A percentile compares a stretch with the other conserved stretches of the same genome.
Conservation (phyloP, 495 filamentous ascomycete genomes). For the Ascobolus immersus region DNA sequence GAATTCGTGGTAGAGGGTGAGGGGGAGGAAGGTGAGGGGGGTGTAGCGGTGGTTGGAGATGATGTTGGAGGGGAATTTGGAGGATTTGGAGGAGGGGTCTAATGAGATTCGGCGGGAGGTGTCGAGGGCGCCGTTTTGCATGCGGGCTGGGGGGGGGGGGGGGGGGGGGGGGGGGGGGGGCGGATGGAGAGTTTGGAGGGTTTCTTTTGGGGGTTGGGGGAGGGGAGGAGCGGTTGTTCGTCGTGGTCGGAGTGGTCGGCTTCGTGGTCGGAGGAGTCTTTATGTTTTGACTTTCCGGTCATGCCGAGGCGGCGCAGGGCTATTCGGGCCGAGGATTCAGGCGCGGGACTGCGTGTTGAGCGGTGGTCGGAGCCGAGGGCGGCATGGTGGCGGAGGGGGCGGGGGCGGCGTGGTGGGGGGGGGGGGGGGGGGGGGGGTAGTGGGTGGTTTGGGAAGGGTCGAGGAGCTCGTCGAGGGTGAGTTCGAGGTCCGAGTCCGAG, state of each 20-base stretch:
- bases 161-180: slow-evolving; percentile 13
- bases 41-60: slow-evolving; percentile 97
- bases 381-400: background rate
- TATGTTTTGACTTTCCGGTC: too few relatives aligned
- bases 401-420: background rate
- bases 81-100: slow-evolving; percentile 18
- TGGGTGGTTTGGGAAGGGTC: background rate
- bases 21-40: slow-evolving; percentile 77
- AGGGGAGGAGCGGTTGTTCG: too few relatives aligned
- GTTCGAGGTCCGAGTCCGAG: background rate
- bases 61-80: slow-evolving; percentile 52
- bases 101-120: background rate
- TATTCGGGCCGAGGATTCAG: too few relatives aligned
- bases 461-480: background rate
- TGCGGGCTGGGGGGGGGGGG: background rate
- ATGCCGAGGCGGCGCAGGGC: too few relatives aligned
- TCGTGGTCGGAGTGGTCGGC: too few relatives aligned
- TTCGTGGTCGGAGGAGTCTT: too few relatives aligned
- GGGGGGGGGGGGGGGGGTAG: background rate
- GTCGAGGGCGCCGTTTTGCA: background rate
- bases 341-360: too few relatives aligned
- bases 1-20: slow-evolving; percentile 93
- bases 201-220: too few relatives aligned
- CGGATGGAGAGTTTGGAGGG: background rate
- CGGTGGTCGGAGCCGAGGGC: background rate